Evolutionary conservation across 1,284 basidiomycete genomes (phyloP), one percentile per base, ranked within the genome.

Genomic region (Dichomitus squalens): DNA sequence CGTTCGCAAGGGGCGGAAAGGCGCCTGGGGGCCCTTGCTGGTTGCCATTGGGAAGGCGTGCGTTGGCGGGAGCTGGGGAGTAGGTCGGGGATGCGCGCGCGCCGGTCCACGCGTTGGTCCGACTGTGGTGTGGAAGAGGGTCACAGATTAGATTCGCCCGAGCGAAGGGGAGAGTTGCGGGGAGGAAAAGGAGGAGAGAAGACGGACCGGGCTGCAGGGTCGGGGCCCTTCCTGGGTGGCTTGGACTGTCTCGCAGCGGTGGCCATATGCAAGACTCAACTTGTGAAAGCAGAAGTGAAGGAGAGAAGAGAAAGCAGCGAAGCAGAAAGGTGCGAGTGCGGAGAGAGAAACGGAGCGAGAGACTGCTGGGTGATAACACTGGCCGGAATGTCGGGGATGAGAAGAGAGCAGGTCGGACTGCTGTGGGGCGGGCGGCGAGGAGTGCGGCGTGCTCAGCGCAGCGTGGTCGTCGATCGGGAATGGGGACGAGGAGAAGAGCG

Each of bases 31-130:
- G 61, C 21, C 73, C 64, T 31, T 72, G 57, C 35, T 73, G 72
- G 53, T 71, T 73, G 23, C 66, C 74, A 60, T 76, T 76, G 49
- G 83, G 81, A 38, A 82, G 76, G 54, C 84, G 81, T 53, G 79
- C 74, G 40, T 79, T 68, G 63, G 73, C 76, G 64, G 73, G 75
- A 34, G 79, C 72, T 6, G 86, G 81, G 57, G 85, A 83, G 73
- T 83, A 89, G 3, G 86, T 85, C 11, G 86, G 84, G 39, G 87
- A 87, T 53, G 83, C 77, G 57, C 88, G 83, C 58, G 85, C 73
- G 61, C 81, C 82, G 60, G 79, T 71, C 88, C 88, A 90, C 20
- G 87, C 85, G 59, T 77, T 71, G 49, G 78, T 64, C 68, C 86
- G 85, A 61, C 85, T 87, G 66, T 55, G 38, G 39, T 55, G 23